Percentiles rank a stretch among this genome's conserved stretches.
Conservation (phyloP, 1,139 yeast genomes). For the Taphrina flavorubra region DNA sequence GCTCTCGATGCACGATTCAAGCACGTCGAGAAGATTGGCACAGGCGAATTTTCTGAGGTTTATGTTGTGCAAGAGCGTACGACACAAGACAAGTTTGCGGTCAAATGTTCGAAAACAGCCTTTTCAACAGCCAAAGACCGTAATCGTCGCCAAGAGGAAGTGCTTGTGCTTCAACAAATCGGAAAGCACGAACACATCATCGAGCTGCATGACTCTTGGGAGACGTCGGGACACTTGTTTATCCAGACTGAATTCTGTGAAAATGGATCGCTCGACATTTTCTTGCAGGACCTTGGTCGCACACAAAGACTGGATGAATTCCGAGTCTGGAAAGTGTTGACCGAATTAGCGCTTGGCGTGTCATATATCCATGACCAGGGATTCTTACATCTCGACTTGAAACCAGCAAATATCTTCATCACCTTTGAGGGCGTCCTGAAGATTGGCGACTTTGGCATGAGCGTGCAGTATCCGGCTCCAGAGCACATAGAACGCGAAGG, state of each 20-base stretch:
- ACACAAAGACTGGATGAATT: slow-evolving; percentile 84
- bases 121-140: slow-evolving; percentile 61
- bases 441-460: slow-evolving; percentile 84
- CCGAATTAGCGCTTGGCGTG: slow-evolving; percentile 79
- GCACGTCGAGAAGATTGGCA: slow-evolving; percentile 72
- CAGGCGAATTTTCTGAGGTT: slow-evolving; percentile 89
- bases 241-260: slow-evolving; percentile 96
- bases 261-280: slow-evolving; percentile 84
- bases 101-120: slow-evolving; percentile 75
- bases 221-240: slow-evolving; percentile 70
- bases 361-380: slow-evolving; percentile 78
- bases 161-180: slow-evolving; percentile 59
- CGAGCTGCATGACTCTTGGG: slow-evolving; percentile 87
- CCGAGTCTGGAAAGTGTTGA: slow-evolving; percentile 94
- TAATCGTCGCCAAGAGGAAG: slow-evolving; percentile 62
- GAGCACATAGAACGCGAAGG: slow-evolving; percentile 84
- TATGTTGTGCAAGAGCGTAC: slow-evolving; percentile 68
- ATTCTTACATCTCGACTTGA: slow-evolving; percentile 82
- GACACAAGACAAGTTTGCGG: slow-evolving; percentile 62
- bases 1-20: slow-evolving; percentile 65
- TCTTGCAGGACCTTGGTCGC: slow-evolving; percentile 78
- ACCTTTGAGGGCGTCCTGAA: slow-evolving; percentile 92
- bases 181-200: slow-evolving; percentile 83
- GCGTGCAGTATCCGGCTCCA: slow-evolving; percentile 61
- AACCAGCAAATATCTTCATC: slow-evolving; percentile 92